These are phyloP conservation scores for Camelina neglecta DNA, from an alignment of 345 rosid species.

Conservation along the genomic window DNA sequence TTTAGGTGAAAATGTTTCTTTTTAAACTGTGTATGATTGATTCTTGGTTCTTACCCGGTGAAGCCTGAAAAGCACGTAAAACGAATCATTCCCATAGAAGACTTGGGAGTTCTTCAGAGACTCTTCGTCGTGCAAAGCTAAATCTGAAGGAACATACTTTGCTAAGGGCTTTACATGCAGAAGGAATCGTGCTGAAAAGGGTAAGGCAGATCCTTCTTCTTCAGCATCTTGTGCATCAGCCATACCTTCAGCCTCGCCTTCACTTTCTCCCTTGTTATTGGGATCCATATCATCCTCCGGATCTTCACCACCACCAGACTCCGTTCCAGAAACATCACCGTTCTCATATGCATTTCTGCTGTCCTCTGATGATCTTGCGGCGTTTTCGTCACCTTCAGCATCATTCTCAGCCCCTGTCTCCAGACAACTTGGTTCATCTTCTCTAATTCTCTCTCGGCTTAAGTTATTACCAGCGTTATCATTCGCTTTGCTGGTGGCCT, in stretches of 20 bases:
- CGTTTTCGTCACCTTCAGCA: constrained; percentile 71
- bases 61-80: constrained; percentile 90
- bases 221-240: constrained; percentile 83
- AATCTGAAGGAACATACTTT: constrained; percentile 64
- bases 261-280: constrained; percentile 80
- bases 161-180: constrained; percentile 75
- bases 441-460: constrained; percentile 51
- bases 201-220: constrained; percentile 64
- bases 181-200: constrained; percentile 75
- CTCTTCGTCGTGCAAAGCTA: constrained; percentile 50
- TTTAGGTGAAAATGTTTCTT: neutral
- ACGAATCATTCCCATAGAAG: constrained; percentile 91
- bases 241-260: constrained; percentile 69
- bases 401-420: constrained; percentile 71
- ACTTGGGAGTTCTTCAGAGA: constrained; percentile 57
- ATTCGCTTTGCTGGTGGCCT: constrained; percentile 54
- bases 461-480: constrained; percentile 66
- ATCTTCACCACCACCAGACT: constrained; percentile 75
- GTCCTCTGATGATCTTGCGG: constrained; percentile 76
- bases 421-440: constrained; percentile 56
- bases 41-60: constrained; percentile 65
- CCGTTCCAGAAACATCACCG: constrained; percentile 81
- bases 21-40: neutral
- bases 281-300: constrained; percentile 79
- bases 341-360: constrained; percentile 82